Evolutionary conservation across 257 asterid genomes (phyloP).

Genomic region (Solanum chaucha): DNA sequence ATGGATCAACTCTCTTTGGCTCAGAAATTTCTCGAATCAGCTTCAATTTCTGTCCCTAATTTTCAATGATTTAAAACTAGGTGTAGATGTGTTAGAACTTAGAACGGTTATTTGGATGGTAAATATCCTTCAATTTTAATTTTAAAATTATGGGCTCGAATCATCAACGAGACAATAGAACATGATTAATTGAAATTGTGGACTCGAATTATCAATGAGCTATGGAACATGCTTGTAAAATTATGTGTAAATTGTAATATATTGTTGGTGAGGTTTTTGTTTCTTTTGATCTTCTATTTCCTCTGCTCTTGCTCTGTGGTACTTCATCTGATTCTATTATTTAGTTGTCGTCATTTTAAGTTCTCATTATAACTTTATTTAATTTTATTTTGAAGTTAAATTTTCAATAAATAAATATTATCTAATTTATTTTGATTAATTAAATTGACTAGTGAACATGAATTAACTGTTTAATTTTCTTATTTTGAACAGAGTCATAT

Average conservation of each 20-base stretch:
- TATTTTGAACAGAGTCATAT: no score
- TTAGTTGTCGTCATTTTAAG: no score
- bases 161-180: no score
- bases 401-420: no score
- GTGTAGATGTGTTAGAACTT: neutral
- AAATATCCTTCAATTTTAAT: neutral
- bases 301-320: neutral
- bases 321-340: no score
- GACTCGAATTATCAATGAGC: neutral
- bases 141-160: neutral
- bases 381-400: no score
- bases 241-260: neutral
- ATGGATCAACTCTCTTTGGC: conserved; percentile 43
- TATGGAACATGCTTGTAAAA: neutral
- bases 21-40: conserved; percentile 16
- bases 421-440: no score
- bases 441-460: no score
- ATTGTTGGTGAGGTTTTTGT: neutral
- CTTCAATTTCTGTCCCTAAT: conserved; percentile 12
- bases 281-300: neutral
- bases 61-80: neutral
- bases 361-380: no score
- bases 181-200: neutral
- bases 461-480: no score
- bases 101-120: neutral